Conservation (phyloP, 129 eudicot genomes). For the Tagetes patula region DNA sequence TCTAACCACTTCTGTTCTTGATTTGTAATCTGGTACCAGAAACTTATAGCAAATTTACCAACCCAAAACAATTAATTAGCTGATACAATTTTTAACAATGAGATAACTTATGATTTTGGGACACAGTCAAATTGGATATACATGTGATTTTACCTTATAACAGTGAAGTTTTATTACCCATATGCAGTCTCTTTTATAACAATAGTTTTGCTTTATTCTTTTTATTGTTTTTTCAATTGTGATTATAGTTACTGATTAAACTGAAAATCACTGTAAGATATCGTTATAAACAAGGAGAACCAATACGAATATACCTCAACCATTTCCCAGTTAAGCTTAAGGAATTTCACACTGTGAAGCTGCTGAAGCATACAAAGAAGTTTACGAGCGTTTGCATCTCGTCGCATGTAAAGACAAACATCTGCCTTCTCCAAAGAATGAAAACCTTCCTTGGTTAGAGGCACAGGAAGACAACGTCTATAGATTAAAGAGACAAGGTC, state of each 20-base stretch:
- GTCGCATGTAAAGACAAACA: background rate
- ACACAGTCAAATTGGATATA: background rate
- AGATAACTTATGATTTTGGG: too few species aligned
- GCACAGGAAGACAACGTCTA: too few species aligned
- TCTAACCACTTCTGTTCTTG: too few species aligned
- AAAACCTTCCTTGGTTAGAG: too few species aligned
- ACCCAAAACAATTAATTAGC: too few species aligned
- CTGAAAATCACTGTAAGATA: too few species aligned
- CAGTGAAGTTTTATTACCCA: background rate
- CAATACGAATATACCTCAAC: background rate
- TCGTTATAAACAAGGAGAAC: background rate
- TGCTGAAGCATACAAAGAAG: conserved; percentile 3
- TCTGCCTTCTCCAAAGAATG: conserved; percentile 16
- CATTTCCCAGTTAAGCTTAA: background rate
- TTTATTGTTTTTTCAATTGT: background rate
- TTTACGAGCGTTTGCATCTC: background rate
- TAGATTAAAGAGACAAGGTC: conserved; percentile 15
- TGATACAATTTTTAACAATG: too few species aligned
- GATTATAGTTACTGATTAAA: too few species aligned
- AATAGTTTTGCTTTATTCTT: background rate
- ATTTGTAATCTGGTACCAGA: too few species aligned
- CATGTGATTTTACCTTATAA: background rate
- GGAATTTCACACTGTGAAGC: background rate
- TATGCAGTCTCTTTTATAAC: background rate
- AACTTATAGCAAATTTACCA: too few species aligned